These are phyloP conservation scores for Aspergillus pseudoglaucus DNA, from an alignment of 2,329 filamentous ascomycete species.

Conservation along the genomic window DNA sequence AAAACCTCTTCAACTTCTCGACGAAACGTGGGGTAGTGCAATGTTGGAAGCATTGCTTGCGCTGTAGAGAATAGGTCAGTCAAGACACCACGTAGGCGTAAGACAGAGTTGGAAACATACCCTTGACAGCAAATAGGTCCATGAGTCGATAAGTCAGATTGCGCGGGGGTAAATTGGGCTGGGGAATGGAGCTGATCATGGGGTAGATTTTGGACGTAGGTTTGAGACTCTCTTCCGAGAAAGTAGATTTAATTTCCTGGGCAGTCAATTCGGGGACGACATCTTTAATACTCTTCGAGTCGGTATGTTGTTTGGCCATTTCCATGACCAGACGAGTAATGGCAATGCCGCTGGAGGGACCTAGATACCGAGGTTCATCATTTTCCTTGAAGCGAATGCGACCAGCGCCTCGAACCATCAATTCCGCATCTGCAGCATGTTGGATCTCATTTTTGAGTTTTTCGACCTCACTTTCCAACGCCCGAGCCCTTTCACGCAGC, in stretches of 20 bases:
- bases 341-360: constrained; percentile 89
- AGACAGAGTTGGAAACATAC: constrained; percentile 39
- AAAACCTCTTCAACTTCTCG: constrained; percentile 76
- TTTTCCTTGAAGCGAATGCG: constrained; percentile 77
- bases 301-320: constrained; percentile 86
- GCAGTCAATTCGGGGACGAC: constrained; percentile 71
- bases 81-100: constrained; percentile 3
- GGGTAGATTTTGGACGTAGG: constrained; percentile 77
- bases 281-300: constrained; percentile 84
- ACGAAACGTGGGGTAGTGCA: constrained; percentile 76
- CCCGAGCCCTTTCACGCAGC: constrained; percentile 77
- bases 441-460: constrained; percentile 72
- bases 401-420: constrained; percentile 79
- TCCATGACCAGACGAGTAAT: constrained; percentile 95
- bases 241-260: constrained; percentile 62
- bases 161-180: constrained; percentile 65
- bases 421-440: constrained; percentile 65
- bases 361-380: constrained; percentile 84
- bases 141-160: constrained; percentile 71
- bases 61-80: constrained; percentile 46
- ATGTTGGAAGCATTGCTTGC: constrained; percentile 76
- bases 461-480: constrained; percentile 73
- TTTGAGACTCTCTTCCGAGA: constrained; percentile 58
- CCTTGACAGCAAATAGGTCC: constrained; percentile 79
- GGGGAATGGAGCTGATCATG: constrained; percentile 78